Evolutionary conservation across 495 filamentous ascomycete species (phyloP).

Genomic region (Penicillium cinerascens): DNA sequence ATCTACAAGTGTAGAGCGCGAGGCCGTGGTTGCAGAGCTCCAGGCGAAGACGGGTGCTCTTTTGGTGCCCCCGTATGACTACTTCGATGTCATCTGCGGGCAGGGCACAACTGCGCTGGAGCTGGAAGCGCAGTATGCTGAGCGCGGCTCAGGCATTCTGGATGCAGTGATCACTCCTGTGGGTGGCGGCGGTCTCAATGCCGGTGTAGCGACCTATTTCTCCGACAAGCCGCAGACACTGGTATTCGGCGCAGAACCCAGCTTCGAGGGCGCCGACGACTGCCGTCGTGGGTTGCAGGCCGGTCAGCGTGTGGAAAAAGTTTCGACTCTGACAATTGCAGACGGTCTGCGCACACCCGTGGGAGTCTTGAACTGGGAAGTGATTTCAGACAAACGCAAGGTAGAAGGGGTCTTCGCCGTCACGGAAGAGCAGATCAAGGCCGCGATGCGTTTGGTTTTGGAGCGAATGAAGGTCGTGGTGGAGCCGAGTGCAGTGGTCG

Average conservation of each 20-base stretch:
- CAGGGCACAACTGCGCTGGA: slow-evolving; percentile 90
- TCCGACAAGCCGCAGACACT: slow-evolving; percentile 54
- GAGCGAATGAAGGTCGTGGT: slow-evolving; percentile 91
- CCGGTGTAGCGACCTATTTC: slow-evolving; percentile 75
- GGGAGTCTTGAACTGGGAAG: slow-evolving; percentile 70
- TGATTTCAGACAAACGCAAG: slow-evolving; percentile 71
- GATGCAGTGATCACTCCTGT: slow-evolving; percentile 83
- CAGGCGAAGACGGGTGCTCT: slow-evolving; percentile 66
- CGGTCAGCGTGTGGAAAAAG: slow-evolving; percentile 57
- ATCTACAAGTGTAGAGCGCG: slow-evolving; percentile 73
- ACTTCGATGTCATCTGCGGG: slow-evolving; percentile 85
- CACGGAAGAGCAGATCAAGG: slow-evolving; percentile 76
- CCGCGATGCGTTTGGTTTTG: slow-evolving; percentile 70
- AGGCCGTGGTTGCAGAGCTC: slow-evolving; percentile 67
- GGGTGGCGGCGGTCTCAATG: slow-evolving; percentile 86
- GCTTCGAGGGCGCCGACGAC: slow-evolving; percentile 82
- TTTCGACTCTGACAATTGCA: slow-evolving; percentile 78
- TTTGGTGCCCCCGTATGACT: slow-evolving; percentile 86
- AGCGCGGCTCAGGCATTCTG: slow-evolving; percentile 36
- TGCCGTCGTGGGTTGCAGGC: slow-evolving; percentile 61
- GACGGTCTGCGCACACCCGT: slow-evolving; percentile 88
- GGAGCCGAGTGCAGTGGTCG: slow-evolving; percentile 86
- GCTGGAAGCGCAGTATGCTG: slow-evolving; percentile 64
- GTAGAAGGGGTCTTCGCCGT: slow-evolving; percentile 74
- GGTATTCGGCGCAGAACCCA: slow-evolving; percentile 92